These are phyloP conservation scores for Solanum habrochaites DNA, from an alignment of 257 asterid genomes.

Conservation along the genomic window DNA sequence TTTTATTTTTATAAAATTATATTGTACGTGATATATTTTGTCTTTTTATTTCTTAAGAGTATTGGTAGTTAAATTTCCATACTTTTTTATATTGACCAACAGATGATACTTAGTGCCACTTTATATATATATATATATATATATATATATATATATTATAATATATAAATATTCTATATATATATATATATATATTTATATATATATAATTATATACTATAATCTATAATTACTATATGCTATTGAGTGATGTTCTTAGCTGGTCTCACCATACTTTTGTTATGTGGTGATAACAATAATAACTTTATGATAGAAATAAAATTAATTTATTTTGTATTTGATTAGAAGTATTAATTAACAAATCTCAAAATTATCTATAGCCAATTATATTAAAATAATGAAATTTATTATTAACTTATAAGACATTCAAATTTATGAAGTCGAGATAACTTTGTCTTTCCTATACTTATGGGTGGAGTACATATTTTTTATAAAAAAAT, in stretches of 20 bases:
- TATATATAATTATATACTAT: too few relatives aligned
- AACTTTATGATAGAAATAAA: neutral
- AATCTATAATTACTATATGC: too few relatives aligned
- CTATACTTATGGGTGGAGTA: neutral
- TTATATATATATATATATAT: too few relatives aligned
- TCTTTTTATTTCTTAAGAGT: too few relatives aligned
- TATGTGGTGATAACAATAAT: neutral
- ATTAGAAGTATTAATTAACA: neutral
- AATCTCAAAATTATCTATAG: neutral
- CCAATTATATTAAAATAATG: too few relatives aligned
- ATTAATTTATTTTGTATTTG: neutral
- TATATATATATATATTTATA: too few relatives aligned
- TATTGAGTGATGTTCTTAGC: neutral
- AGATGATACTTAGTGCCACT: neutral
- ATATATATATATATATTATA: too few relatives aligned
- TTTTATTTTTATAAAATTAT: too few relatives aligned
- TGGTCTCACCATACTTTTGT: neutral
- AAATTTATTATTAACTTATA: neutral
- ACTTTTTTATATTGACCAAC: too few relatives aligned
- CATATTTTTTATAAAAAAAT: too few relatives aligned
- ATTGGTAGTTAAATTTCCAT: neutral
- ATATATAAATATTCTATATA: too few relatives aligned
- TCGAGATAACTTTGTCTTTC: neutral
- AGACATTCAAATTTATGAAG: neutral
- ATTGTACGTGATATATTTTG: neutral